Evolutionary conservation across 2,329 filamentous ascomycete species (phyloP), one percentile per base, ranked within the genome.

Genomic region (Pseudocercospora eumusae): DNA sequence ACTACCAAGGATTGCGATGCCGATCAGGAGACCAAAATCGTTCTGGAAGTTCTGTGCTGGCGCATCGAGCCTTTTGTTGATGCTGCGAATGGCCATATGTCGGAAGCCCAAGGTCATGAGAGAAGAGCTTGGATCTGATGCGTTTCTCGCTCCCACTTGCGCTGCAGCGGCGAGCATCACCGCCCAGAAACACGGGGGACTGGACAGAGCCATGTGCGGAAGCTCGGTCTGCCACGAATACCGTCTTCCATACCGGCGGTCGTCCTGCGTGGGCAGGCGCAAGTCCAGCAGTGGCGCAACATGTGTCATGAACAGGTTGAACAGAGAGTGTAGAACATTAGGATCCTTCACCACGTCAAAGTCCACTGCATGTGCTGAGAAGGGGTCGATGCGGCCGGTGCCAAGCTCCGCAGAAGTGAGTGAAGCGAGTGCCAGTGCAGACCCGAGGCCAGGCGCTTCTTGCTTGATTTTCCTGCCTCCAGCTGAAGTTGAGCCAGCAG

Each of bases 111-210:
- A 40, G 13, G 59, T 61, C 58, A 64, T 53, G 18, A 61, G 28
- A 2, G 50, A 40, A 9, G 40, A 27, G 15, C 44, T 42, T 21
- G 64, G 59, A 31, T 59, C 50, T 23, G 52, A 53, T 8, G 31
- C 40, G 13, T 42, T 18, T n/a, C 23, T 21, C 20, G 27, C 27
- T 10, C 52, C 47, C 42, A 60, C 44, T 23, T 59, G 58, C n/a
- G 55, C 62, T 9, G 56, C 45, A n/a, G 64, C 64, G n/a, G 50
- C 56, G 18, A 61, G 49, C 49, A 66, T 63, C 4, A 66, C 10
- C n/a, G 61, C 45, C 64, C 64, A 66, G 23, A 66, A 66, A 18
- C 61, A 63, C 10, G 61, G 56, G 13, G 61, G 64, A 28, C 61
- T 63, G 7, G 58, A 36, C 23, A 64, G 40, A 15, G 61, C 64